A percentile compares a stretch with the other conserved stretches of the same genome.
Conservation (phyloP, 192 early-diverging fungal genomes). For the Coemansia sp. region DNA sequence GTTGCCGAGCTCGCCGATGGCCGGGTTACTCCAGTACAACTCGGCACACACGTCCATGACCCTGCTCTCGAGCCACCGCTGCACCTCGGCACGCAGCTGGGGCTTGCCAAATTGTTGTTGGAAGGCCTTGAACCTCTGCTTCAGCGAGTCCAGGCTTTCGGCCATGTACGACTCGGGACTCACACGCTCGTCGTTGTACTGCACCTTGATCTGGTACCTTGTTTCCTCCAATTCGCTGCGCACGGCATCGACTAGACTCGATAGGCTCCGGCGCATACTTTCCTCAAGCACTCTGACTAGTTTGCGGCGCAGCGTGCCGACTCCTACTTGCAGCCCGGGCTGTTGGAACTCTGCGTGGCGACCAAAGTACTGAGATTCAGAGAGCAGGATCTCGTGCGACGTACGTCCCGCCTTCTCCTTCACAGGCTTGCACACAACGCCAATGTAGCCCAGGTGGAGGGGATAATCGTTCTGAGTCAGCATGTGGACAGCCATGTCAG, state of each 20-base stretch:
- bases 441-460: slow-evolving; percentile 92
- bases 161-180: slow-evolving; percentile 95
- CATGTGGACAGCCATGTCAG: slow-evolving; percentile 73
- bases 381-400: slow-evolving; percentile 36
- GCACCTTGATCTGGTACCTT: slow-evolving; percentile 97
- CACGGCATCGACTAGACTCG: slow-evolving; percentile 88
- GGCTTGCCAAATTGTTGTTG: slow-evolving; percentile 89
- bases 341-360: slow-evolving; percentile 56
- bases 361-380: slow-evolving; percentile 63
- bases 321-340: slow-evolving; percentile 72
- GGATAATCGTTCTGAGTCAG: slow-evolving; percentile 93
- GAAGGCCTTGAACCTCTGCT: slow-evolving; percentile 95
- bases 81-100: slow-evolving; percentile 89
- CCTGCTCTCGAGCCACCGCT: slow-evolving; percentile 86
- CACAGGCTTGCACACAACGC: slow-evolving; percentile 85
- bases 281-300: slow-evolving; percentile 90
- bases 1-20: slow-evolving; percentile 67
- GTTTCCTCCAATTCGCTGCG: slow-evolving; percentile 93
- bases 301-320: slow-evolving; percentile 79
- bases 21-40: slow-evolving; percentile 87
- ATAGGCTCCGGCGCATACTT: slow-evolving; percentile 84
- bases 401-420: slow-evolving; percentile 24
- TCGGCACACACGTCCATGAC: slow-evolving; percentile 90
- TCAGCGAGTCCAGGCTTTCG: slow-evolving; percentile 89
- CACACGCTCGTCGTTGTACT: slow-evolving; percentile 95